Conservation (phyloP, 1,139 yeast genomes). For the Candida gigantensis region DNA sequence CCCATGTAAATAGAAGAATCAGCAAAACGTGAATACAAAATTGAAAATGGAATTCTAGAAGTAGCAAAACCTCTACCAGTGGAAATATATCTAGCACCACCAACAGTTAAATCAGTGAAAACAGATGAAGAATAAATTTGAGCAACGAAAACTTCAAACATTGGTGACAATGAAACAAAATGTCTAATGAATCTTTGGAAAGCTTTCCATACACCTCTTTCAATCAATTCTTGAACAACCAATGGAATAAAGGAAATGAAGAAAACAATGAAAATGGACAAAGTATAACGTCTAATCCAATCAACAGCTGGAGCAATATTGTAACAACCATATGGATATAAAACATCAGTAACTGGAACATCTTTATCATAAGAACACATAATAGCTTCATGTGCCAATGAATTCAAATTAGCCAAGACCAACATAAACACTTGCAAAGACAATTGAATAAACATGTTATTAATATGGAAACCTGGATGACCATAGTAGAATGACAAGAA, state of each 20-base stretch:
- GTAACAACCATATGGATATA: constrained; percentile 92
- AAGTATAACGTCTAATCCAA: constrained; percentile 96
- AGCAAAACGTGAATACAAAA: constrained; percentile 93
- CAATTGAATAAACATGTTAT: constrained; percentile 91
- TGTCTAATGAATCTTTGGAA: constrained; percentile 89
- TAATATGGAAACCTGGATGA: constrained; percentile 92
- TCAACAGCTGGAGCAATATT: constrained; percentile 86
- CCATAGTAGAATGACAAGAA: constrained; percentile 56
- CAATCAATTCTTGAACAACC: constrained; percentile 94
- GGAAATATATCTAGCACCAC: constrained; percentile 77
- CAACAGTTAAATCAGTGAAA: constrained; percentile 89
- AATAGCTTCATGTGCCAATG: constrained; percentile 89
- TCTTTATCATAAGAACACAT: constrained; percentile 81
- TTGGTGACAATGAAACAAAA: constrained; percentile 84
- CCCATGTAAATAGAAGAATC: constrained; percentile 97
- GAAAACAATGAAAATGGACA: constrained; percentile 97
- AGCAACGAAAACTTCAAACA: constrained; percentile 97
- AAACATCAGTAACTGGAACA: constrained; percentile 81
- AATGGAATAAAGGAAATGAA: constrained; percentile 96
- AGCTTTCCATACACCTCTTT: constrained; percentile 97
- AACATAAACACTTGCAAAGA: constrained; percentile 92
- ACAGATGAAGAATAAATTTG: constrained; percentile 94
- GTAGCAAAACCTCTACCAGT: constrained; percentile 76
- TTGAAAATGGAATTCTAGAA: constrained; percentile 96
- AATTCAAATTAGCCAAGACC: constrained; percentile 86